Conservation (phyloP, 768 basidiomycete species). For the Tylopilus subfusipes region DNA sequence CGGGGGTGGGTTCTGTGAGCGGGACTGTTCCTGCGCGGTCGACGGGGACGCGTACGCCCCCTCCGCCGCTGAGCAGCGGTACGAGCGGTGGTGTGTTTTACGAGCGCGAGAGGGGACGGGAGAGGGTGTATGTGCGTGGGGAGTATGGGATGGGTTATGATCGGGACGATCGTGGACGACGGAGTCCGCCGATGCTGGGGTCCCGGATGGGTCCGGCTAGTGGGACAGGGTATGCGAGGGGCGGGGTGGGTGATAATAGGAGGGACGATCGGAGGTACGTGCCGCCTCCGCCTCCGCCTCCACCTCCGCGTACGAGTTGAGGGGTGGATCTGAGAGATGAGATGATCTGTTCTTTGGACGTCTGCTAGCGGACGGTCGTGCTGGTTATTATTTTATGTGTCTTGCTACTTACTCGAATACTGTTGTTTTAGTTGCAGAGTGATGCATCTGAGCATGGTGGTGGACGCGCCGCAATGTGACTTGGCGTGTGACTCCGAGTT, state of each 20-base stretch:
- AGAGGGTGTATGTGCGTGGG: constrained; percentile 28
- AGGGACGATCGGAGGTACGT: constrained; percentile 39
- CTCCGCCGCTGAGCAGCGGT: constrained; percentile 23
- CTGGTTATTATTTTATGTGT: background rate
- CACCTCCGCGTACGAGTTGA: constrained; percentile 16
- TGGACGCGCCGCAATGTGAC: no score
- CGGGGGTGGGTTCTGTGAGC: background rate
- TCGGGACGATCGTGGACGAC: constrained; percentile 27
- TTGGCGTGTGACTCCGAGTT: no score
- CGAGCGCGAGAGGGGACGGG: constrained; percentile 19
- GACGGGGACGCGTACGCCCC: constrained; percentile 21
- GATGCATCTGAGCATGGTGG: no score
- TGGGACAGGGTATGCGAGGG: constrained; percentile 19
- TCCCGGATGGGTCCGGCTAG: constrained; percentile 16
- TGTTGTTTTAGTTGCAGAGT: no score
- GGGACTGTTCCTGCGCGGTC: constrained; percentile 6
- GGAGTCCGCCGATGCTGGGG: constrained; percentile 26
- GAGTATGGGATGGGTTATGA: constrained; percentile 36
- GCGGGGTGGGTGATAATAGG: constrained; percentile 20
- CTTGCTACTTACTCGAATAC: no score
- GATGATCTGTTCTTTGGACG: background rate
- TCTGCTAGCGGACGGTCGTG: background rate
- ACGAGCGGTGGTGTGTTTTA: constrained; percentile 28
- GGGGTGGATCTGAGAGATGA: background rate
- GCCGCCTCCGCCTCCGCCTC: constrained; percentile 31